Evolutionary conservation across 2,329 filamentous ascomycete species (phyloP).

Genomic region (Fusarium marasasianum): DNA sequence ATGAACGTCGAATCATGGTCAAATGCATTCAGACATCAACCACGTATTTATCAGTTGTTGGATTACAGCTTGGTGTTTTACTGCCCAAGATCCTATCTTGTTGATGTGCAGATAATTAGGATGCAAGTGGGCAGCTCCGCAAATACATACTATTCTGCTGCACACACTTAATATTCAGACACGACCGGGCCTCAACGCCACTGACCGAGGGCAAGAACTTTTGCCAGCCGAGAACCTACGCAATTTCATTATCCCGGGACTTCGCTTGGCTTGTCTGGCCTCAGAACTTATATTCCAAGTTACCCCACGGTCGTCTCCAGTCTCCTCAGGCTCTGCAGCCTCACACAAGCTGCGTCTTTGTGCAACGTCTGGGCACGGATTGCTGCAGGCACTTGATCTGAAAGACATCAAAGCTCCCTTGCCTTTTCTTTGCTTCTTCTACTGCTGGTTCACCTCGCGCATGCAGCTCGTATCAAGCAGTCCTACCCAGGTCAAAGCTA

Average conservation of each 20-base stretch:
- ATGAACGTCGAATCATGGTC: neutral
- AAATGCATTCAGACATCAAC: neutral
- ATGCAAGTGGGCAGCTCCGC: conserved; percentile 33
- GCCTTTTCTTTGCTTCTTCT: conserved; percentile 4
- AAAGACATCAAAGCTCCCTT: conserved; percentile 19
- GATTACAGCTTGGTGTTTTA: neutral
- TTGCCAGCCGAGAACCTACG: neutral
- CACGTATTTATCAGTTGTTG: conserved; percentile 2
- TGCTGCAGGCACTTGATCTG: conserved; percentile 26
- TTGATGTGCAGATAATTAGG: conserved; percentile 20
- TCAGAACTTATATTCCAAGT: conserved; percentile 25
- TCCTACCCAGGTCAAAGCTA: conserved; percentile 28
- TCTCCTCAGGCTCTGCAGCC: conserved; percentile 22
- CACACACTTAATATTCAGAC: conserved; percentile 36
- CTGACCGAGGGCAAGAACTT: conserved; percentile 5
- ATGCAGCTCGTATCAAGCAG: conserved; percentile 39
- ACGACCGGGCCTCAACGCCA: conserved; percentile 26
- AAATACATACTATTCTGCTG: conserved; percentile 28
- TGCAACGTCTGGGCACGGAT: conserved; percentile 14
- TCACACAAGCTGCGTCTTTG: conserved; percentile 17
- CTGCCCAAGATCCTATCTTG: neutral
- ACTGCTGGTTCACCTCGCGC: conserved; percentile 10
- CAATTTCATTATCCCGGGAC: conserved; percentile 27
- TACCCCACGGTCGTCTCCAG: conserved; percentile 17
- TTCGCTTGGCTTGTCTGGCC: conserved; percentile 25